Percentiles rank a stretch among this genome's conserved stretches.
Conservation (phyloP, 306 rosid genomes). For the Lablab purpureus region DNA sequence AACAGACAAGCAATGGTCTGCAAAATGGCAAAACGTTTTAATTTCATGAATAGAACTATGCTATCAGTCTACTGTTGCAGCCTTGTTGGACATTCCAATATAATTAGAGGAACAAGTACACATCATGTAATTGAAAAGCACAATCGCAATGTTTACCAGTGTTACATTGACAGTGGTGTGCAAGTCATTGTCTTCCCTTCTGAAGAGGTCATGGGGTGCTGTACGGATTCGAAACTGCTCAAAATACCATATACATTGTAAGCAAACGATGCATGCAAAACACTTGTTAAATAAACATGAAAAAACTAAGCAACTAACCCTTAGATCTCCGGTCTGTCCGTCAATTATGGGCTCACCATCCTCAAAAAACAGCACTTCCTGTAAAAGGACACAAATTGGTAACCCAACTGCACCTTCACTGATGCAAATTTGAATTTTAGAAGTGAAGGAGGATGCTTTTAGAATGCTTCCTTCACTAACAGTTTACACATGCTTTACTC, state of each 20-base stretch:
- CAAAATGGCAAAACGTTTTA: too few species aligned
- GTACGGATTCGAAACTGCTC: constrained; percentile 85
- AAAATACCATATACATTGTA: constrained; percentile 33
- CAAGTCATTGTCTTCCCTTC: constrained; percentile 88
- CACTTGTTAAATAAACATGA: constrained; percentile 28
- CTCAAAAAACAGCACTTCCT: constrained; percentile 96
- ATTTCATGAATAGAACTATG: neutral
- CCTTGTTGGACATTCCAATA: too few species aligned
- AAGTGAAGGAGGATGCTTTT: neutral
- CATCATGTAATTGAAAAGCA: constrained; percentile 1
- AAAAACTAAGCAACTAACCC: constrained; percentile 57
- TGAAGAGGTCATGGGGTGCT: constrained; percentile 82
- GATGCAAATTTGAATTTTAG: neutral
- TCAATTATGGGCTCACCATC: constrained; percentile 98
- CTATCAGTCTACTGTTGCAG: neutral
- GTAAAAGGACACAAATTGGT: constrained; percentile 34
- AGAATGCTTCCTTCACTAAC: constrained; percentile 9
- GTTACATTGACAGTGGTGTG: constrained; percentile 88
- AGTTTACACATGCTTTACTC: constrained; percentile 1
- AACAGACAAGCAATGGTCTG: too few species aligned
- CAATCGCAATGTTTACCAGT: constrained; percentile 62
- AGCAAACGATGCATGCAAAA: constrained; percentile 33
- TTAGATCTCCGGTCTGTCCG: constrained; percentile 93
- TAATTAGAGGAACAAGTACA: too few species aligned
- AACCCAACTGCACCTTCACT: neutral